A percentile compares a stretch with the other conserved stretches of the same genome.
Evolutionary conservation across 208 protist species (phyloP).

Genomic region (Crithidia sp.): DNA sequence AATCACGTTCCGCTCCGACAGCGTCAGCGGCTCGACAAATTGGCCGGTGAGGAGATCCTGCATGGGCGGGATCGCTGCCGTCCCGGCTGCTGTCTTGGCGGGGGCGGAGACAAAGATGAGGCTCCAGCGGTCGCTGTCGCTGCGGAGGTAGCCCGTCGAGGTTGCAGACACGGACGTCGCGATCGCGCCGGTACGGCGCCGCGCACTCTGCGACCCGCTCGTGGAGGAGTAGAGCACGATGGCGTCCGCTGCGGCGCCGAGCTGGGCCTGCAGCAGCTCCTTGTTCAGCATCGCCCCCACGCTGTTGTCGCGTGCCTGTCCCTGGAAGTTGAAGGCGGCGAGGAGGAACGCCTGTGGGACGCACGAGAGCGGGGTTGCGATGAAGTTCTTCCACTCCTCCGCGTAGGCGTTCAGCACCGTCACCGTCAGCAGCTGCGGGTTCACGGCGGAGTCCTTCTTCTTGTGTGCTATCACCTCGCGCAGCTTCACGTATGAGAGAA

Average conservation of each 20-base stretch:
- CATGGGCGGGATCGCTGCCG: conserved; percentile 75
- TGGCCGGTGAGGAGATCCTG: conserved; percentile 88
- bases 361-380: conserved; percentile 67
- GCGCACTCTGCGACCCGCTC: conserved; percentile 22
- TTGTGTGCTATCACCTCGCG: conserved; percentile 77
- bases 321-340: conserved; percentile 78
- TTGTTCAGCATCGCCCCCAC: conserved; percentile 70
- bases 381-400: conserved; percentile 88
- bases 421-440: conserved; percentile 67
- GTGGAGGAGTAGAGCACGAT: conserved; percentile 39
- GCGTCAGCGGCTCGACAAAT: conserved; percentile 85
- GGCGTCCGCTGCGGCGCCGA: conserved; percentile 62
- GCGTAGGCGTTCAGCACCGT: conserved; percentile 82
- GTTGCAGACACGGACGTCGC: conserved; percentile 4
- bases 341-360: conserved; percentile 70
- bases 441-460: conserved; percentile 67
- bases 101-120: conserved; percentile 82
- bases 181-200: conserved; percentile 30
- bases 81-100: conserved; percentile 36
- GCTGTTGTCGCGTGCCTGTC: conserved; percentile 33
- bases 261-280: conserved; percentile 83
- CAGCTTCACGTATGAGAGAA: conserved; percentile 85
- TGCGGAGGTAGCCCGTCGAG: conserved; percentile 19
- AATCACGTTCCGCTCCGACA: conserved; percentile 74
- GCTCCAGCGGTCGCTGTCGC: conserved; percentile 39